Base-by-base conservation (phyloP, 306 rosid genomes). In the Lathyrus sativus region DNA sequence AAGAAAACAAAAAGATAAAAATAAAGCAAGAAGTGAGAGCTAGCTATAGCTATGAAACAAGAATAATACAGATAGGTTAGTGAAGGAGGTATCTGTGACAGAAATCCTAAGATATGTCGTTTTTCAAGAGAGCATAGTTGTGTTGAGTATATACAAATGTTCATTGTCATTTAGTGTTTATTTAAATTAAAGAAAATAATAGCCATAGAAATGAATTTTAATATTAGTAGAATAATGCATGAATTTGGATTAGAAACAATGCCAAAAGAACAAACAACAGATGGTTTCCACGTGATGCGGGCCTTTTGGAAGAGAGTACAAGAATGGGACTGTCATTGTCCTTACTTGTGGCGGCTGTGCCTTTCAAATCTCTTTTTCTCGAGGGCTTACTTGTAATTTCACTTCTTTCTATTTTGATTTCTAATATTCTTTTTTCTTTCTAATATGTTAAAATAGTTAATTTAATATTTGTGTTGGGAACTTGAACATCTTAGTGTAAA, bases 311-410 rank as follows among this genome's bases (percentile, higher is more conserved):
- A 63, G 78, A 65, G 86, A 84, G 91, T 83, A 71, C 86, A 76
- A 83, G 89, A 80, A 86, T 79, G 91, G 89, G 85, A 90, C 84
- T 86, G 96, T 90, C 96, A 48, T 85, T 88, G 98, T 92, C 98
- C 93, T 88, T 89, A 85, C 87, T 78, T 79, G 67, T 85, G 96
- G 96, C 91, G 91, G 95, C 96, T 88, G 71, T 80, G 80, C 78
- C 64, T 37, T 75, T 56, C 63, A 35, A 35, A 35, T 35, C 9
- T 35, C 9, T 35, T 35, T 33, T 35, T 35, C 39, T 35, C 9
- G 7, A 35, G 39, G 39, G 39, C 39, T 35, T 35, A 7, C 39
- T 35, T 35, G 39, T 7, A 35, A 7, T 35, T 35, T 35, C 9
- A 35, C 38, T 35, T 35, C 2, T 33, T 7, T 7, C 7, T 35